phyloP scores from a whole-genome alignment of 805 yeast genomes.

The Pichia deserticola region DNA sequence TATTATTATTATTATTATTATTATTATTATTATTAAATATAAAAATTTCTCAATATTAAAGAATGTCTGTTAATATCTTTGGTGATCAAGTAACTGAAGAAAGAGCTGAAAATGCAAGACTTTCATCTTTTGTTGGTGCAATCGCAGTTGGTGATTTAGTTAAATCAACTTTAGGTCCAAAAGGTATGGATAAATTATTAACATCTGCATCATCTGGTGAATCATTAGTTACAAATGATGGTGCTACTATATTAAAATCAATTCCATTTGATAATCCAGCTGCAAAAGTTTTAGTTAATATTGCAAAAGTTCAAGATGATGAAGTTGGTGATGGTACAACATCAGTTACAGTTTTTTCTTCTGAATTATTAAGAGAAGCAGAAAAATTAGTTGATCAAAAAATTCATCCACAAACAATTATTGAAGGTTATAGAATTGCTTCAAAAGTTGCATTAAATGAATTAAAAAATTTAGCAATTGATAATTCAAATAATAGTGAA shows the following conservation, averaged over 20 bases:
- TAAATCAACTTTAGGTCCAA: conserved; percentile 91
- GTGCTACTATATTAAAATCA: conserved; percentile 91
- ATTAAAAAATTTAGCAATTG: conserved; percentile 69
- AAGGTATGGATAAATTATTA: conserved; percentile 95
- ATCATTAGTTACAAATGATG: conserved; percentile 90
- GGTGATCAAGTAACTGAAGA: conserved; percentile 98
- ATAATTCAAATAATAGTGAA: conserved; percentile 52
- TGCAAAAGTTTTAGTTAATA: conserved; percentile 90
- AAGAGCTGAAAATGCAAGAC: conserved; percentile 95
- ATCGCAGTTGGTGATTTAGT: conserved; percentile 98
- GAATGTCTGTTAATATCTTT: conserved; percentile 83
- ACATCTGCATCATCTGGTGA: conserved; percentile 78
- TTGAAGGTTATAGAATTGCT: conserved; percentile 92
- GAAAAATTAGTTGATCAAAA: conserved; percentile 85
- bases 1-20: too few relatives aligned
- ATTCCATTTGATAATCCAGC: conserved; percentile 97
- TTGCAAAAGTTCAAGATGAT: conserved; percentile 94
- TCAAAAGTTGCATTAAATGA: conserved; percentile 75
- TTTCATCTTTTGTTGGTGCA: conserved; percentile 96
- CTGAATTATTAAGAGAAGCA: conserved; percentile 90
- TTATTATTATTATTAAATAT: too few relatives aligned
- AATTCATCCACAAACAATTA: conserved; percentile 96
- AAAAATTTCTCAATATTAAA: too few relatives aligned
- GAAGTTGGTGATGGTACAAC: conserved; percentile 99
- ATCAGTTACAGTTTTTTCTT: conserved; percentile 84